A percentile compares a stretch with the other conserved stretches of the same genome.
Conservation (phyloP, 495 filamentous ascomycete genomes). For the Podospora anserina region DNA sequence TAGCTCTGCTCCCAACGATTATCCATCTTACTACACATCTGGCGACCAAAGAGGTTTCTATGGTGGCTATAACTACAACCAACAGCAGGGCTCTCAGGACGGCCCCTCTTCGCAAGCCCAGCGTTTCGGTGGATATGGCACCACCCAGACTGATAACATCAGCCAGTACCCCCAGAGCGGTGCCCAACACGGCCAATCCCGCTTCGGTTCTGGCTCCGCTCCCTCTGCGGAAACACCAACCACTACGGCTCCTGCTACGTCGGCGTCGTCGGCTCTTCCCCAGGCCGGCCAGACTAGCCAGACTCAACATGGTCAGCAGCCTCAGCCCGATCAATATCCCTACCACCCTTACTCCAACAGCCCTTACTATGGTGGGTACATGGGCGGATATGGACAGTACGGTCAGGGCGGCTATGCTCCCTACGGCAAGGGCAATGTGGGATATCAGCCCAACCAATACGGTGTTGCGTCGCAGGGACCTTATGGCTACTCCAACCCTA, state of each 20-base stretch:
- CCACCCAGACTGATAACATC: conserved; percentile 65
- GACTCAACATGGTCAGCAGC: conserved; percentile 56
- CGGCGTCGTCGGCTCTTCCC: conserved; percentile 22
- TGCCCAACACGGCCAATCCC: conserved; percentile 39
- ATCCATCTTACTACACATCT: conserved; percentile 82
- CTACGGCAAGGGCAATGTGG: conserved; percentile 67
- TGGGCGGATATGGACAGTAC: conserved; percentile 72
- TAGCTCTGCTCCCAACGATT: conserved; percentile 75
- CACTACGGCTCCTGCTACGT: conserved; percentile 77
- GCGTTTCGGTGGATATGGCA: conserved; percentile 70
- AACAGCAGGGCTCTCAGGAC: conserved; percentile 65
- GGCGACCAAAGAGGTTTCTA: conserved; percentile 72
- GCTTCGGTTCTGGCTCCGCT: conserved; percentile 51
- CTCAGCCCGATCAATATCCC: conserved; percentile 53
- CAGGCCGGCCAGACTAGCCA: conserved; percentile 62
- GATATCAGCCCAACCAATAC: conserved; percentile 78
- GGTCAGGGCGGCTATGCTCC: conserved; percentile 65
- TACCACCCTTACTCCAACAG: conserved; percentile 80
- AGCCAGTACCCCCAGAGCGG: conserved; percentile 72
- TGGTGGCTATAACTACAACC: conserved; percentile 70
- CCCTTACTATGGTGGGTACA: conserved; percentile 76
- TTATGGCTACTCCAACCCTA: conserved; percentile 81
- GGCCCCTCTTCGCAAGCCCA: conserved; percentile 59
- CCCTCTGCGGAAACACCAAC: conserved; percentile 71
- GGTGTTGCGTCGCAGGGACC: conserved; percentile 65